phyloP scores from a whole-genome alignment of 768 basidiomycete species.

The Piloderma croceum region DNA sequence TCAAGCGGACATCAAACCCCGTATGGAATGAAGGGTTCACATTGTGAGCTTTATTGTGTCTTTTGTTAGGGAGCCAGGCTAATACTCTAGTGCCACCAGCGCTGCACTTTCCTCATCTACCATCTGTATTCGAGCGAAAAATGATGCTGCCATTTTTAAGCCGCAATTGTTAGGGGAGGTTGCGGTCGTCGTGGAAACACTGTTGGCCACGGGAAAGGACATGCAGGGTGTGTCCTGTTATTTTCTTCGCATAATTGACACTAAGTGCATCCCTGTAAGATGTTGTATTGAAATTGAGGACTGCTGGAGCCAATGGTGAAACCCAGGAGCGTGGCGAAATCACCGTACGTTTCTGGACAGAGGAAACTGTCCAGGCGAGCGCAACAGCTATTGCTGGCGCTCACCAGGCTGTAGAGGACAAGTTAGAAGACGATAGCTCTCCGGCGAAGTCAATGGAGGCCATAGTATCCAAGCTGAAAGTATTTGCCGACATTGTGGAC shows the following conservation, averaged over 20 bases:
- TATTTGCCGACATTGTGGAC: conserved; percentile 20
- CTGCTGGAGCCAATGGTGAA: neutral
- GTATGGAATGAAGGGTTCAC: neutral
- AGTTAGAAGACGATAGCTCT: neutral
- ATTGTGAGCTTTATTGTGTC: neutral
- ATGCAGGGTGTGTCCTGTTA: neutral
- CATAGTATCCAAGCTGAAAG: conserved; percentile 19
- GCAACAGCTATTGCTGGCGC: neutral
- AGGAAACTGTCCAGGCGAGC: neutral
- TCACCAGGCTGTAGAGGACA: neutral
- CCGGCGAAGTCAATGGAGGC: conserved; percentile 13
- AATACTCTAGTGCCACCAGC: neutral
- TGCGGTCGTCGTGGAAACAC: neutral
- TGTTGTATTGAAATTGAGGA: neutral
- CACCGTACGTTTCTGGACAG: neutral
- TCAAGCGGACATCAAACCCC: neutral
- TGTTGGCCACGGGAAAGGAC: neutral
- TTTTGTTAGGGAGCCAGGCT: neutral
- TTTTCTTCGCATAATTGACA: neutral
- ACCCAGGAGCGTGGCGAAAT: neutral
- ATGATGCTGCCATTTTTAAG: neutral
- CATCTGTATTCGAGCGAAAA: neutral
- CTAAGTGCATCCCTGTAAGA: neutral
- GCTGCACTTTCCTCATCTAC: neutral
- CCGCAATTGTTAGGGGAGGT: neutral